Percentiles rank a stretch among this genome's conserved stretches.
phyloP scores from a whole-genome alignment of 2,329 filamentous ascomycete species.

The Pseudogymnoascus sp. region DNA sequence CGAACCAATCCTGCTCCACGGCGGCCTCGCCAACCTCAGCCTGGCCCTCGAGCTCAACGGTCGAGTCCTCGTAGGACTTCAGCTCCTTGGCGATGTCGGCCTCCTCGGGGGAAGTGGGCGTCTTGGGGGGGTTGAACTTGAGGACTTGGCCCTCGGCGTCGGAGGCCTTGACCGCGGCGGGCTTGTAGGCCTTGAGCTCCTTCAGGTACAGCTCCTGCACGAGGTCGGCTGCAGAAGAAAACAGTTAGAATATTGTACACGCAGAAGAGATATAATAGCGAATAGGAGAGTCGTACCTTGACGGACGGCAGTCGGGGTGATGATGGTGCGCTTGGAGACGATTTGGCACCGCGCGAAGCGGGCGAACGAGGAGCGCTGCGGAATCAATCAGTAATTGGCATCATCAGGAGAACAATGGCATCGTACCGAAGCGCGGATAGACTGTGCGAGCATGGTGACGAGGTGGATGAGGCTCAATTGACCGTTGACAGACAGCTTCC shows the following conservation, averaged over 20 bases:
- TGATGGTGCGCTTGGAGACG: constrained; percentile 28
- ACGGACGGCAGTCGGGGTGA: constrained; percentile 29
- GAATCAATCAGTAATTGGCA: constrained; percentile 18
- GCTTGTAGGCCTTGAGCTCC: constrained; percentile 94
- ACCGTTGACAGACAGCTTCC: constrained; percentile 14
- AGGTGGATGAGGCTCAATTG: constrained; percentile 26
- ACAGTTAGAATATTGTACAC: background rate
- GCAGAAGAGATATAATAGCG: background rate
- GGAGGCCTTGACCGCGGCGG: constrained; percentile 69
- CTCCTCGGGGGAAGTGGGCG: constrained; percentile 88
- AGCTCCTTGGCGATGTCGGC: constrained; percentile 83
- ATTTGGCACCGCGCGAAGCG: constrained; percentile 28
- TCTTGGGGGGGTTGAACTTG: constrained; percentile 71
- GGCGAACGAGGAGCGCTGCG: constrained; percentile 30
- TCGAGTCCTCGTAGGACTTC: constrained; percentile 89
- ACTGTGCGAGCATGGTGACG: constrained; percentile 30
- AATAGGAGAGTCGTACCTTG: constrained; percentile 24
- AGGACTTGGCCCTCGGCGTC: constrained; percentile 89
- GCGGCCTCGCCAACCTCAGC: constrained; percentile 55
- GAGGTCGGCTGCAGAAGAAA: constrained; percentile 65
- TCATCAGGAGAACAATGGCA: constrained; percentile 13
- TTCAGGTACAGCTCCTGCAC: constrained; percentile 97
- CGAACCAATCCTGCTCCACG: constrained; percentile 67
- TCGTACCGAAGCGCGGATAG: constrained; percentile 30
- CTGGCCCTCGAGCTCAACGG: constrained; percentile 90